These are phyloP conservation scores for Lotmaria passim DNA, from an alignment of 208 protist species.

Conservation along the genomic window DNA sequence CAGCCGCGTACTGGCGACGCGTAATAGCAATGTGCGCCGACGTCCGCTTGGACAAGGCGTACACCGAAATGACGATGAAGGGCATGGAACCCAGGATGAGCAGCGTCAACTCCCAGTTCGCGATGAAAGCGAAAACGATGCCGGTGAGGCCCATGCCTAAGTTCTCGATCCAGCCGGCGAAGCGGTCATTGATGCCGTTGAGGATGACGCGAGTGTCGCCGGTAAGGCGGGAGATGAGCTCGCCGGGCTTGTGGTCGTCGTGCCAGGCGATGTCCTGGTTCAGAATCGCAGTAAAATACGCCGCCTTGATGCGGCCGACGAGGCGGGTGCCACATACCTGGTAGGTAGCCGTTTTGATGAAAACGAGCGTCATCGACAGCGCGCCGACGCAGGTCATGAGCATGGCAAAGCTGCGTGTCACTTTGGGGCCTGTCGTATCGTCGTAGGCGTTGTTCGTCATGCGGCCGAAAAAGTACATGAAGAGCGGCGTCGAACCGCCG, in stretches of 20 bases:
- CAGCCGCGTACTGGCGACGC: slow-evolving; percentile 79
- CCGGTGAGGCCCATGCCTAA: slow-evolving; percentile 76
- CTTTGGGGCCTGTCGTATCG: slow-evolving; percentile 45
- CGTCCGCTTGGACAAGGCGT: slow-evolving; percentile 51
- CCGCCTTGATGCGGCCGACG: slow-evolving; percentile 43
- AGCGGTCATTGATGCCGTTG: slow-evolving; percentile 89
- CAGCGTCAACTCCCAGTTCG: slow-evolving; percentile 78
- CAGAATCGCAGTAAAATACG: slow-evolving; percentile 65
- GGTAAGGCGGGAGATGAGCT: slow-evolving; percentile 72
- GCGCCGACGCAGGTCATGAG: slow-evolving; percentile 46
- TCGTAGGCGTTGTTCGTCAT: slow-evolving; percentile 71
- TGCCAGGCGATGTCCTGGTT: slow-evolving; percentile 89
- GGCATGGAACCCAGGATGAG: slow-evolving; percentile 76
- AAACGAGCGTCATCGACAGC: slow-evolving; percentile 54
- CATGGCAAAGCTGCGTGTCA: slow-evolving; percentile 64
- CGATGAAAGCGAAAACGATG: slow-evolving; percentile 77
- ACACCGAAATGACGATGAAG: slow-evolving; percentile 54
- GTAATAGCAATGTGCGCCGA: slow-evolving; percentile 44
- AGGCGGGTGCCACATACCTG: slow-evolving; percentile 53
- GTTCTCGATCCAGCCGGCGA: slow-evolving; percentile 71
- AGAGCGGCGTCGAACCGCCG: slow-evolving; percentile 71
- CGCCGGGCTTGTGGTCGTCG: slow-evolving; percentile 72
- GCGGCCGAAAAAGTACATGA: slow-evolving; percentile 80
- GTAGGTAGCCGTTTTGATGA: slow-evolving; percentile 54
- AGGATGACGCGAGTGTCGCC: slow-evolving; percentile 78